phyloP scores from a whole-genome alignment of 192 early-diverging fungal species.

The Diversispora epigaea region DNA sequence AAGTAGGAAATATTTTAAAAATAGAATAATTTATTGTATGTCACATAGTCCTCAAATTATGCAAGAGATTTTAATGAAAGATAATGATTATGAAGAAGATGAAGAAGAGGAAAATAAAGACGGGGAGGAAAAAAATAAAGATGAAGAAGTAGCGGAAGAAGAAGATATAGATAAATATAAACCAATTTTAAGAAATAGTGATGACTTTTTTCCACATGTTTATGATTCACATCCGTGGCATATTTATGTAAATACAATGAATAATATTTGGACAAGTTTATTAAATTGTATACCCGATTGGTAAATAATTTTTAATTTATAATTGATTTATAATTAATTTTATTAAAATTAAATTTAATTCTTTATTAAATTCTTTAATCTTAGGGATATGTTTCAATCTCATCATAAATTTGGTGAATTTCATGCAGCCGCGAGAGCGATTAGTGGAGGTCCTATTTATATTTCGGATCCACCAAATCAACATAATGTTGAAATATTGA shows the following conservation, averaged over 20 bases:
- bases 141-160: neutral
- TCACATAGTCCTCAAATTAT: slow-evolving; percentile 48
- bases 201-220: slow-evolving; percentile 56
- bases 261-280: slow-evolving; percentile 47
- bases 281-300: slow-evolving; percentile 44
- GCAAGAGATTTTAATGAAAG: slow-evolving; percentile 32
- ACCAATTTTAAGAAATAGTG: slow-evolving; percentile 47
- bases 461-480: slow-evolving; percentile 43
- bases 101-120: neutral
- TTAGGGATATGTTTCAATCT: slow-evolving; percentile 59
- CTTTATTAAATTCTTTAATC: neutral
- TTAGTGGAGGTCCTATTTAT: slow-evolving; percentile 59
- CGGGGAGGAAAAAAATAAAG: neutral
- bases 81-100: neutral
- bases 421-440: slow-evolving; percentile 49
- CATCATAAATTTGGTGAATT: slow-evolving; percentile 42
- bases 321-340: neutral
- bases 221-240: slow-evolving; percentile 54
- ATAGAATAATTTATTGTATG: slow-evolving; percentile 56
- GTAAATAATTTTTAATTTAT: slow-evolving; percentile 12
- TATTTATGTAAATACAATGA: slow-evolving; percentile 56
- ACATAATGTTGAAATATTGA: slow-evolving; percentile 21
- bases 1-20: slow-evolving; percentile 42
- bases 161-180: too few species aligned
- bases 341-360: neutral